These are phyloP conservation scores for Penicillium vulpinum DNA, from an alignment of 2,329 filamentous ascomycete genomes.

Conservation along the genomic window DNA sequence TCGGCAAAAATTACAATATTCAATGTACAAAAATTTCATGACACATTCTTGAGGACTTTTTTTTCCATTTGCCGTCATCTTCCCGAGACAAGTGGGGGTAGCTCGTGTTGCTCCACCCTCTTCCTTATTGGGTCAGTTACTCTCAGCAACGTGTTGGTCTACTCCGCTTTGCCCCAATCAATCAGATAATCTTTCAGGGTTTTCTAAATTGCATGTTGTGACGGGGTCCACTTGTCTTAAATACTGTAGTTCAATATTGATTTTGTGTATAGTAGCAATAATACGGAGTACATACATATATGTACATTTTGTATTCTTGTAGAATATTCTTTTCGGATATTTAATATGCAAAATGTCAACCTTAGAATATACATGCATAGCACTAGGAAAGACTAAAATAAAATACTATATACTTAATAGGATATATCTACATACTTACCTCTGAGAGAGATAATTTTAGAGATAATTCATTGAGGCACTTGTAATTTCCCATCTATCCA, in stretches of 20 bases:
- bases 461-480: too few relatives aligned
- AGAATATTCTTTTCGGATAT: neutral
- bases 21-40: constrained; percentile 7
- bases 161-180: neutral
- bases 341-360: neutral
- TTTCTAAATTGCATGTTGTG: neutral
- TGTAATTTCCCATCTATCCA: neutral
- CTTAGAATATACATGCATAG: neutral
- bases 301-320: neutral
- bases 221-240: neutral
- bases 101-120: neutral
- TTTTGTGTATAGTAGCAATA: neutral
- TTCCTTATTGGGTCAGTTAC: neutral
- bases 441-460: neutral
- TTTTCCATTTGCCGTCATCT: neutral
- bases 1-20: neutral
- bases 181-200: constrained; percentile 2
- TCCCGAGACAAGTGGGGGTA: constrained; percentile 1
- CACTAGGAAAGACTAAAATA: neutral
- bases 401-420: too few relatives aligned
- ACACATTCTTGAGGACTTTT: neutral
- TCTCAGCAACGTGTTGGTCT: neutral
- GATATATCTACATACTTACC: neutral
- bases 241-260: too few relatives aligned
- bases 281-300: too few relatives aligned